Evolutionary conservation across 306 rosid species (phyloP).

Genomic region (Vicia villosa): DNA sequence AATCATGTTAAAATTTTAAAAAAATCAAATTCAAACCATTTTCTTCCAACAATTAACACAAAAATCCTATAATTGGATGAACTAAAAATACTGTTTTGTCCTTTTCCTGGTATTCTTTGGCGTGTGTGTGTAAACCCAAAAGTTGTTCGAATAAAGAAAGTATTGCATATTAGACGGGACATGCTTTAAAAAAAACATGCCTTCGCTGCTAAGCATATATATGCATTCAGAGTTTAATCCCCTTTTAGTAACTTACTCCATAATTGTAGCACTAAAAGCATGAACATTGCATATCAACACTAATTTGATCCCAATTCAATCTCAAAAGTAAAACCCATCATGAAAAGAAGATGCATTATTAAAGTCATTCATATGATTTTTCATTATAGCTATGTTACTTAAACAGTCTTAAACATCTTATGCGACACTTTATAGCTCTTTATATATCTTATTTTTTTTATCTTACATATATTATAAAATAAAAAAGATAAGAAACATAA

Average conservation of each 20-base stretch:
- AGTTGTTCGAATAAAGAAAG: slow-evolving; percentile 37
- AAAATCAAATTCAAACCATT: too few species aligned
- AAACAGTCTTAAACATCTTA: too few species aligned
- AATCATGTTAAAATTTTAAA: too few species aligned
- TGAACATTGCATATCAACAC: slow-evolving; percentile 14
- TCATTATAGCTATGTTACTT: too few species aligned
- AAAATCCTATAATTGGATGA: too few species aligned
- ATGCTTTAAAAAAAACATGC: slow-evolving; percentile 17
- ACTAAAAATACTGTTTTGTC: neutral
- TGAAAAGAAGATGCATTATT: slow-evolving; percentile 40
- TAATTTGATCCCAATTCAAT: slow-evolving; percentile 21
- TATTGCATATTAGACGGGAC: slow-evolving; percentile 12
- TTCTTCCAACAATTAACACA: too few species aligned
- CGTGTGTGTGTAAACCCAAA: slow-evolving; percentile 1
- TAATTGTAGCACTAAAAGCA: slow-evolving; percentile 35
- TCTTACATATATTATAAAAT: too few species aligned
- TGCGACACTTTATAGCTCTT: too few species aligned
- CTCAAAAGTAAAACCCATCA: slow-evolving; percentile 37
- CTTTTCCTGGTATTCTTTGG: neutral
- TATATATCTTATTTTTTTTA: too few species aligned
- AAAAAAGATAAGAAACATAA: slow-evolving; percentile 31
- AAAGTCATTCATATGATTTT: too few species aligned
- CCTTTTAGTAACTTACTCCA: slow-evolving; percentile 28
- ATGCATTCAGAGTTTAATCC: neutral
- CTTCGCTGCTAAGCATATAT: slow-evolving; percentile 42